phyloP scores from a whole-genome alignment of 495 filamentous ascomycete genomes.

The Podospora bellae-mahoneyi region DNA sequence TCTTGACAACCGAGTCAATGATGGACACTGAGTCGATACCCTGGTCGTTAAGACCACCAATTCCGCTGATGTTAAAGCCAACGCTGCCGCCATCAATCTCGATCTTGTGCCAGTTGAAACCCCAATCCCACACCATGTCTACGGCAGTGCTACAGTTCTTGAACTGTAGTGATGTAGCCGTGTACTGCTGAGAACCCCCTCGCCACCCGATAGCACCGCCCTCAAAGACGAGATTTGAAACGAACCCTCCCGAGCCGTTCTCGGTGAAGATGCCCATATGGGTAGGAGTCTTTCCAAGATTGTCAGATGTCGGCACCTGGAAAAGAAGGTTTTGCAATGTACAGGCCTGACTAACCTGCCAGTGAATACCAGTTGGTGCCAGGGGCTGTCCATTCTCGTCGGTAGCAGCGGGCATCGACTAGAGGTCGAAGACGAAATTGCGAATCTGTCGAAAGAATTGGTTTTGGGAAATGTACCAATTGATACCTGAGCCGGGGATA shows the following conservation, averaged over 20 bases:
- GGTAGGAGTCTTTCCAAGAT: neutral
- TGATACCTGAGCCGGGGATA: constrained; percentile 52
- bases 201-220: constrained; percentile 72
- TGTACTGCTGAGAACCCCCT: constrained; percentile 60
- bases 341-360: constrained; percentile 89
- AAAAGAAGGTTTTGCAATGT: constrained; percentile 69
- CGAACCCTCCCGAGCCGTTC: constrained; percentile 78
- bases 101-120: constrained; percentile 44
- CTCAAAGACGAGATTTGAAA: constrained; percentile 73
- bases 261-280: constrained; percentile 82
- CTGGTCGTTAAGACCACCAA: constrained; percentile 48
- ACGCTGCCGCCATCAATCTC: constrained; percentile 16
- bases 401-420: constrained; percentile 45
- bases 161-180: constrained; percentile 54
- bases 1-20: constrained; percentile 62
- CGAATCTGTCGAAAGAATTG: constrained; percentile 94
- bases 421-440: constrained; percentile 84
- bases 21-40: constrained; percentile 67
- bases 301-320: neutral
- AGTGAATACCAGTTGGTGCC: constrained; percentile 69
- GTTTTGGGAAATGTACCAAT: constrained; percentile 69
- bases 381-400: constrained; percentile 38
- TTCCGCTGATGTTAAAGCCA: constrained; percentile 33
- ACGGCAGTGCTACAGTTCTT: constrained; percentile 74
- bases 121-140: constrained; percentile 76